Conservation (phyloP, 768 basidiomycete genomes). For the Crucibulum laeve region DNA sequence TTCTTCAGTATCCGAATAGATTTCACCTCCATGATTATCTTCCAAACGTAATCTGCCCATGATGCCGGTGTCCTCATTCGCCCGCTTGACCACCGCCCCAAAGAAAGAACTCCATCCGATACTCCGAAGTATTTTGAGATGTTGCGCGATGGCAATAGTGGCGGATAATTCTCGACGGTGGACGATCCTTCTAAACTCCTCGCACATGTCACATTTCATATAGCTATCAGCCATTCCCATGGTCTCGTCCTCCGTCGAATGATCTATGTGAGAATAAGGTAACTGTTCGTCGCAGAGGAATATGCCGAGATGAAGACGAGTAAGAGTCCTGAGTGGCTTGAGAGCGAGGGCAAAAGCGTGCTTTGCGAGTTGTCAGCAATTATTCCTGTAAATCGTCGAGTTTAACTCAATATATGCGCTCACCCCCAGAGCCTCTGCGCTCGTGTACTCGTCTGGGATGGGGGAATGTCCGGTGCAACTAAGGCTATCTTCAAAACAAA, state of each 20-base stretch:
- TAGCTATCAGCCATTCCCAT: conserved; percentile 19
- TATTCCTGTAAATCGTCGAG: conserved; percentile 2
- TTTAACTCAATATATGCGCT: conserved; percentile 18
- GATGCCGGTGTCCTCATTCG: conserved; percentile 1
- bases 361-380: conserved; percentile 3
- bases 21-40: conserved; percentile 10
- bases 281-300: conserved; percentile 55
- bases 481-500: conserved; percentile 61
- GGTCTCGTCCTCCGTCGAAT: conserved; percentile 25
- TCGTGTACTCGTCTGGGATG: conserved; percentile 44
- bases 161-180: conserved; percentile 43
- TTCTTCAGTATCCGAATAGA: background rate
- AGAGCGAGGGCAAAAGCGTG: conserved; percentile 11
- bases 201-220: conserved; percentile 31
- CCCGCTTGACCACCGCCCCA: conserved; percentile 12
- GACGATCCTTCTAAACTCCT: conserved; percentile 21
- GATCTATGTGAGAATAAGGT: conserved; percentile 41
- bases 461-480: conserved; percentile 57
- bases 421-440: conserved; percentile 47
- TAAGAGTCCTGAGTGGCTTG: conserved; percentile 37
- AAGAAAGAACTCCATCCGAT: conserved; percentile 55
- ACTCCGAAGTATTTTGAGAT: conserved; percentile 36
- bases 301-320: conserved; percentile 54
- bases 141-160: conserved; percentile 37
- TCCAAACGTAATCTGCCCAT: background rate